Evolutionary conservation across 495 filamentous ascomycete species (phyloP).

Genomic region (Cercophora sp.): DNA sequence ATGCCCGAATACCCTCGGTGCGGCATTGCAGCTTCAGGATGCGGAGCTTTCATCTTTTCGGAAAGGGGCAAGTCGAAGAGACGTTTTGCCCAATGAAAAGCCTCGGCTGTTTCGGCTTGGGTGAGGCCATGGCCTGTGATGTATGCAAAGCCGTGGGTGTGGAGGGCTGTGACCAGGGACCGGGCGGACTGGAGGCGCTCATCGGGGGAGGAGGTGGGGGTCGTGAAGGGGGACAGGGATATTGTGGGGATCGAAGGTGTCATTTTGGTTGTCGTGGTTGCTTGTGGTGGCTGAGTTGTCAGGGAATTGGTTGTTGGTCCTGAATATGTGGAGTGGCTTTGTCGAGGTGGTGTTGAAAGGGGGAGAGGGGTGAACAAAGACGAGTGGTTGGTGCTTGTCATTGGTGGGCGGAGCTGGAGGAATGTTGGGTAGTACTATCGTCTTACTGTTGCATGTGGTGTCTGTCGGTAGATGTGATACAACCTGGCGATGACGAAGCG

Average conservation of each 20-base stretch:
- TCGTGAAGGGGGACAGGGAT: background rate
- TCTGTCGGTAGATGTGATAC: too few relatives aligned
- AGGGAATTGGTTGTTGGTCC: too few relatives aligned
- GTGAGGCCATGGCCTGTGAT: slow-evolving; percentile 52
- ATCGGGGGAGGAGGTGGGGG: background rate
- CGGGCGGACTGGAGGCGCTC: background rate
- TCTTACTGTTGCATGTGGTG: too few relatives aligned
- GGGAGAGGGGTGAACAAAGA: too few relatives aligned
- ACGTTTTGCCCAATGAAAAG: slow-evolving; percentile 47
- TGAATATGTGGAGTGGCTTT: too few relatives aligned
- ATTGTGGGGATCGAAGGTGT: slow-evolving; percentile 1
- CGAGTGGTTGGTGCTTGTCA: too few relatives aligned
- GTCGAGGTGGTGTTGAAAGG: too few relatives aligned
- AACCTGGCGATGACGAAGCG: too few relatives aligned
- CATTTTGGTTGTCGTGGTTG: too few relatives aligned
- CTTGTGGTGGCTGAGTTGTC: too few relatives aligned
- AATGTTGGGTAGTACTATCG: too few relatives aligned
- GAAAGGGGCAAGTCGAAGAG: slow-evolving; percentile 27
- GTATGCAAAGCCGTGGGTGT: slow-evolving; percentile 49
- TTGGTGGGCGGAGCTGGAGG: too few relatives aligned
- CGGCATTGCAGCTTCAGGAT: slow-evolving; percentile 22
- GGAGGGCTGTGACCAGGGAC: background rate
- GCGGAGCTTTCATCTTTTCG: slow-evolving; percentile 29
- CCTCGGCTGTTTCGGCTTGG: slow-evolving; percentile 41
- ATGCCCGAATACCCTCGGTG: slow-evolving; percentile 29